A percentile compares a stretch with the other conserved stretches of the same genome.
These are phyloP conservation scores for Diaporthe citriasiana DNA, from an alignment of 2,329 filamentous ascomycete genomes.

Conservation along the genomic window DNA sequence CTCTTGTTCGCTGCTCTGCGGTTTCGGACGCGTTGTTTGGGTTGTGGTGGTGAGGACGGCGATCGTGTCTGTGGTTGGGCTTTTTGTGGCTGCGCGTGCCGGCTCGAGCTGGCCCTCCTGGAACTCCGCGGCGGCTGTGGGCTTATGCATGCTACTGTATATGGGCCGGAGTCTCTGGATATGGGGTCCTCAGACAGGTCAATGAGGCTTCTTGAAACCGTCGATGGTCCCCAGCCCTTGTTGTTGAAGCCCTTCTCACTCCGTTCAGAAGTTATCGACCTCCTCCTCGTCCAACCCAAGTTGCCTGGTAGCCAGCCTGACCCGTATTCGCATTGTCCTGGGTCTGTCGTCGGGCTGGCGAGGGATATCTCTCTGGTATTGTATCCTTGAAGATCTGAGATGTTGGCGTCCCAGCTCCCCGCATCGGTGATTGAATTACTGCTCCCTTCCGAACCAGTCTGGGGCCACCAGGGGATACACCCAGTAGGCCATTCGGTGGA, in stretches of 20 bases:
- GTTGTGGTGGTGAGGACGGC: background rate
- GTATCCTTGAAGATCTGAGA: background rate
- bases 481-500: background rate
- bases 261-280: background rate
- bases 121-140: too few species aligned
- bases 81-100: too few species aligned
- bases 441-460: background rate
- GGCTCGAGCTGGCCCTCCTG: too few species aligned
- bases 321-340: background rate
- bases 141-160: background rate
- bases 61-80: background rate
- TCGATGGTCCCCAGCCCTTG: background rate
- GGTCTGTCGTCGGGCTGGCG: background rate
- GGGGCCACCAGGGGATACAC: background rate
- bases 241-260: background rate
- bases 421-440: background rate
- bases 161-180: background rate
- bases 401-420: too few species aligned
- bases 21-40: constrained; percentile 46
- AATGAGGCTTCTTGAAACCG: background rate
- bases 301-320: background rate
- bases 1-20: constrained; percentile 49
- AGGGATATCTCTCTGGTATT: background rate
- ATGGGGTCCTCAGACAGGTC: background rate
- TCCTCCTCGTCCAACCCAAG: background rate